Conservation (phyloP, 176 grass and related monocot genomes). For the Aechmea fasciata region DNA sequence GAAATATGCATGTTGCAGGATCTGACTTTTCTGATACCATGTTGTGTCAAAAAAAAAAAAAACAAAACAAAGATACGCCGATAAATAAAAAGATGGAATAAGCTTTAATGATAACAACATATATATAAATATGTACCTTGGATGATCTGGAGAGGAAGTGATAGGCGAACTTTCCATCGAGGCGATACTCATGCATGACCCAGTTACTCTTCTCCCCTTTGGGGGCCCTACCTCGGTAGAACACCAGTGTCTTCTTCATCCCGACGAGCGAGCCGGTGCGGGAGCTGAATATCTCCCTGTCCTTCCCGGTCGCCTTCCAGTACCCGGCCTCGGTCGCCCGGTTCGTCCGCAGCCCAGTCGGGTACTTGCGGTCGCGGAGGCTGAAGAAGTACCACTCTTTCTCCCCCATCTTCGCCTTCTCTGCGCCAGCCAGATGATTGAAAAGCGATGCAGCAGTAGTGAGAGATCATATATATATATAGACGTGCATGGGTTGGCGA, state of each 20-base stretch:
- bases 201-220: conserved; percentile 85
- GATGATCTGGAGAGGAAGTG: conserved; percentile 49
- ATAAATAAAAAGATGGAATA: too few relatives aligned
- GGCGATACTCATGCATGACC: conserved; percentile 95
- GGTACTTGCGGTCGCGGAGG: conserved; percentile 96
- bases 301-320: conserved; percentile 99
- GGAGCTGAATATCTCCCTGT: conserved; percentile 60
- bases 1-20: conserved; percentile 36
- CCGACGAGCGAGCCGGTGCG: conserved; percentile 57
- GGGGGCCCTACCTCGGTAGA: conserved; percentile 74
- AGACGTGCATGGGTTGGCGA: too few relatives aligned
- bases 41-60: too few relatives aligned
- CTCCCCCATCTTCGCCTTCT: conserved; percentile 70
- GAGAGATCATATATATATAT: too few relatives aligned
- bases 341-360: conserved; percentile 88
- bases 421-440: conserved; percentile 7
- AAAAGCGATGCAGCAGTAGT: too few relatives aligned
- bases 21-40: background rate
- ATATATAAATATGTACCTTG: conserved; percentile 28
- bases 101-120: too few relatives aligned
- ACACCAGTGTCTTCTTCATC: conserved; percentile 98
- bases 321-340: conserved; percentile 71
- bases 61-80: too few relatives aligned
- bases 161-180: conserved; percentile 68
- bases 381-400: conserved; percentile 99